A percentile compares a stretch with the other conserved stretches of the same genome.
phyloP scores from a whole-genome alignment of 2,329 filamentous ascomycete species.

The Rhynchosporium secalis region DNA sequence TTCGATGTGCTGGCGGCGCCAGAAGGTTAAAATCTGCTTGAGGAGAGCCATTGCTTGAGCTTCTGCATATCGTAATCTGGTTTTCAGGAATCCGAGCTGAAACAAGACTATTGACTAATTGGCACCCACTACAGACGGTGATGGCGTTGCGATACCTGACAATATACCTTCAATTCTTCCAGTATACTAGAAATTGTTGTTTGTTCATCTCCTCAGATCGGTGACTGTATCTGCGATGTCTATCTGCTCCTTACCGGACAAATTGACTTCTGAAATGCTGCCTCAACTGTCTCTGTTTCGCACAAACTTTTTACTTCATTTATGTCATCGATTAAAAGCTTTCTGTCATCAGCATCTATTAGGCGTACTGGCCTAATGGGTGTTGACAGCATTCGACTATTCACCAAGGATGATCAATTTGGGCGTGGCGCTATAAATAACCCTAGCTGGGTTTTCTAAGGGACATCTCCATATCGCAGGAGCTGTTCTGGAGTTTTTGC shows the following conservation, averaged over 20 bases:
- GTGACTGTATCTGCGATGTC: slow-evolving; percentile 52
- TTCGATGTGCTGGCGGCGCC: neutral
- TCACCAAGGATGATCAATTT: no score
- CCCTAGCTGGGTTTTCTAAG: no score
- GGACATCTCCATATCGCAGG: no score
- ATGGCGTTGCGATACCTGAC: neutral
- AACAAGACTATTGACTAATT: neutral
- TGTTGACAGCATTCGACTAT: no score
- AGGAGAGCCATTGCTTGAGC: neutral
- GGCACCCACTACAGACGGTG: neutral
- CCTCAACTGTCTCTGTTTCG: no score
- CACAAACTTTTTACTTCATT: no score
- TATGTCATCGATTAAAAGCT: no score
- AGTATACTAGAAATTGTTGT: neutral
- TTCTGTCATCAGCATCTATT: no score
- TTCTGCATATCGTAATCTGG: neutral
- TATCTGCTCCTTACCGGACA: slow-evolving; percentile 44
- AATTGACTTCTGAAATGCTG: no score
- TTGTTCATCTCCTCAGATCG: slow-evolving; percentile 37
- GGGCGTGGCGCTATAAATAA: no score
- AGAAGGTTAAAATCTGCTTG: neutral
- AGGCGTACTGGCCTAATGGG: no score
- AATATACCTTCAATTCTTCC: neutral
- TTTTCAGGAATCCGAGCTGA: neutral
- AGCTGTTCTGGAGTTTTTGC: no score